Evolutionary conservation across 2,329 filamentous ascomycete genomes (phyloP).

Genomic region (Fusarium multiceps): DNA sequence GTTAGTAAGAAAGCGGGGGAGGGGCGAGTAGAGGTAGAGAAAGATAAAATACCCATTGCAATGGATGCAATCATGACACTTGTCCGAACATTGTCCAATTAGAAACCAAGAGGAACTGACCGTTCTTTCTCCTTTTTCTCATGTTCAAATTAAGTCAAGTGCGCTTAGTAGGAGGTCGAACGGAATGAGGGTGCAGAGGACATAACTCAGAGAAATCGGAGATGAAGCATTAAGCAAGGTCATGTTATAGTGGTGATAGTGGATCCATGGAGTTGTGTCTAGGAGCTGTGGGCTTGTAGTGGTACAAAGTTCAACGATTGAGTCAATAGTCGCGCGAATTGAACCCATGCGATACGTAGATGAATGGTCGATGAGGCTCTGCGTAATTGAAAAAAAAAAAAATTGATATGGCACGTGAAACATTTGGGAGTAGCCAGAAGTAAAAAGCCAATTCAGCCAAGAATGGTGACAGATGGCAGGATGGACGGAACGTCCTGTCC

Average conservation of each 20-base stretch:
- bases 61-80: conserved; percentile 33
- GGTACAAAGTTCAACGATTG: neutral
- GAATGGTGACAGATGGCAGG: conserved; percentile 30
- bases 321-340: neutral
- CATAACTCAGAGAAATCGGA: conserved; percentile 1
- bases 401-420: conserved; percentile 31
- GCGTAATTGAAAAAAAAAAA: conserved; percentile 1
- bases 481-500: neutral
- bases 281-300: conserved; percentile 8
- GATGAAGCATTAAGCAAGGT: conserved; percentile 20
- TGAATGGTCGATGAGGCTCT: conserved; percentile 33
- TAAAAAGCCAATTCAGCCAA: conserved; percentile 40
- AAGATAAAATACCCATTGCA: conserved; percentile 16
- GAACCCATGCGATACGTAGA: neutral
- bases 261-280: conserved; percentile 29
- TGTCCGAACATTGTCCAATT: conserved; percentile 25
- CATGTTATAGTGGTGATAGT: conserved; percentile 29
- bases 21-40: conserved; percentile 35
- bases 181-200: neutral
- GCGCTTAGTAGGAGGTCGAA: neutral
- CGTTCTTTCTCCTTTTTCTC: conserved; percentile 11
- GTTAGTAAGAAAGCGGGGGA: conserved; percentile 33
- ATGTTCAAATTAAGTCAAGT: conserved; percentile 5
- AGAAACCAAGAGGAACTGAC: conserved; percentile 1
- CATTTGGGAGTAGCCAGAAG: conserved; percentile 22